Evolutionary conservation across 2,329 filamentous ascomycete genomes (phyloP).

Genomic region (Colletotrichum magnum): DNA sequence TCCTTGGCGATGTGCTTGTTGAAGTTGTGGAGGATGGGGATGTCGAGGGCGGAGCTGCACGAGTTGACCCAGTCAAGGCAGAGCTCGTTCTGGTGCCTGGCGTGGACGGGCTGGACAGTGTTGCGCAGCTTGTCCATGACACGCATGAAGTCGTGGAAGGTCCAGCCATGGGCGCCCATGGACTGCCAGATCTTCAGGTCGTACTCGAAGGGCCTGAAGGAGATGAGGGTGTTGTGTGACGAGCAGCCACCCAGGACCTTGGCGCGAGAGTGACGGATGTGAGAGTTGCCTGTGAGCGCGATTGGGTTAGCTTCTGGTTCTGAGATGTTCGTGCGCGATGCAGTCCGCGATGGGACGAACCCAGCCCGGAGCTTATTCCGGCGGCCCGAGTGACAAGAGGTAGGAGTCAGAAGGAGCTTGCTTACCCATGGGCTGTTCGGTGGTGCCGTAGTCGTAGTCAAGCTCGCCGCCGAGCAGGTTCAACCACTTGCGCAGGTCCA

Average conservation of each 20-base stretch:
- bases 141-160: slow-evolving; percentile 86
- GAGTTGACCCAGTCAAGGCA: slow-evolving; percentile 91
- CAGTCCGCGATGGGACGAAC: slow-evolving; percentile 17
- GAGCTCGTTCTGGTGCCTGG: slow-evolving; percentile 88
- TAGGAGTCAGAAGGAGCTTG: slow-evolving; percentile 49
- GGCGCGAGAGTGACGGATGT: slow-evolving; percentile 91
- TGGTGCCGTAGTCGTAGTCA: slow-evolving; percentile 92
- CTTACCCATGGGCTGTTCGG: slow-evolving; percentile 85
- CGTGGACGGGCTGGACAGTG: slow-evolving; percentile 90
- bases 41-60: slow-evolving; percentile 82
- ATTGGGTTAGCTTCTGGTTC: slow-evolving; percentile 3
- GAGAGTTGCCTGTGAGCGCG: slow-evolving; percentile 78
- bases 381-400: neutral
- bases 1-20: slow-evolving; percentile 84
- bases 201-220: slow-evolving; percentile 91
- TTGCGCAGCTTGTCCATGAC: slow-evolving; percentile 88
- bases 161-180: slow-evolving; percentile 87
- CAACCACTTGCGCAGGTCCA: slow-evolving; percentile 90
- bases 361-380: slow-evolving; percentile 1
- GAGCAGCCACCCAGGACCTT: slow-evolving; percentile 95
- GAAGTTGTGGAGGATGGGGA: slow-evolving; percentile 88
- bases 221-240: slow-evolving; percentile 94
- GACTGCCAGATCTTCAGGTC: slow-evolving; percentile 88
- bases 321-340: neutral
- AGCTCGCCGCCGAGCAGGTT: slow-evolving; percentile 87